Evolutionary conservation across 768 basidiomycete species (phyloP).

Genomic region (Leccinum barrowsii): DNA sequence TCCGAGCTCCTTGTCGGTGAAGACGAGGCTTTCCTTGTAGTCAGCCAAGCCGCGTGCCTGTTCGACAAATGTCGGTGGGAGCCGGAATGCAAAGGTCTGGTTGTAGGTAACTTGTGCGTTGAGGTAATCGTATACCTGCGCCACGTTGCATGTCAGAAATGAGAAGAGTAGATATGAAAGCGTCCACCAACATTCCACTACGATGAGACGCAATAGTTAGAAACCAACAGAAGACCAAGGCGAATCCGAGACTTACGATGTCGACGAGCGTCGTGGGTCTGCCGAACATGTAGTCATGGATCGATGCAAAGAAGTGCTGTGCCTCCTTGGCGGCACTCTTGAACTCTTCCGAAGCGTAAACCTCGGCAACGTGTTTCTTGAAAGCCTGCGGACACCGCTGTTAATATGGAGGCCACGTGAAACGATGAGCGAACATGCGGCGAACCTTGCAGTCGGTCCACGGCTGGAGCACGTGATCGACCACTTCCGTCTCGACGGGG

Average conservation of each 20-base stretch:
- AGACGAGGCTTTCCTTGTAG: conserved; percentile 75
- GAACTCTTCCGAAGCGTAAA: conserved; percentile 65
- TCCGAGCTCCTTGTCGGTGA: conserved; percentile 55
- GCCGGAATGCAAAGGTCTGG: conserved; percentile 72
- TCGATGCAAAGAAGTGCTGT: conserved; percentile 56
- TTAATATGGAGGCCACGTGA: conserved; percentile 36
- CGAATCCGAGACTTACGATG: conserved; percentile 43
- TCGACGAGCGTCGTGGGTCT: conserved; percentile 60
- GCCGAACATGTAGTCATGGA: conserved; percentile 70
- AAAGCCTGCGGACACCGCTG: conserved; percentile 43
- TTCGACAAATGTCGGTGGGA: conserved; percentile 65
- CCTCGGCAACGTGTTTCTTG: conserved; percentile 58
- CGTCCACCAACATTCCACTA: conserved; percentile 68
- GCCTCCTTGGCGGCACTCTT: conserved; percentile 53
- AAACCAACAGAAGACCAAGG: not conserved
- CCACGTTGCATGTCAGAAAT: conserved; percentile 9
- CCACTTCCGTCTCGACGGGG: conserved; percentile 60
- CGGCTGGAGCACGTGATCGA: conserved; percentile 76
- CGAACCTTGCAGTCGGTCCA: conserved; percentile 62
- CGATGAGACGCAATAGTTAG: conserved; percentile 16
- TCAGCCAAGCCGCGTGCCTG: conserved; percentile 70
- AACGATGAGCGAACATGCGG: conserved; percentile 21
- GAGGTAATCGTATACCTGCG: conserved; percentile 72
- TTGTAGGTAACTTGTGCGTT: conserved; percentile 78
- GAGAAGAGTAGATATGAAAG: not conserved